A percentile compares a stretch with the other conserved stretches of the same genome.
phyloP scores from a whole-genome alignment of 2,329 filamentous ascomycete genomes.

The Colletotrichum theobromicola region DNA sequence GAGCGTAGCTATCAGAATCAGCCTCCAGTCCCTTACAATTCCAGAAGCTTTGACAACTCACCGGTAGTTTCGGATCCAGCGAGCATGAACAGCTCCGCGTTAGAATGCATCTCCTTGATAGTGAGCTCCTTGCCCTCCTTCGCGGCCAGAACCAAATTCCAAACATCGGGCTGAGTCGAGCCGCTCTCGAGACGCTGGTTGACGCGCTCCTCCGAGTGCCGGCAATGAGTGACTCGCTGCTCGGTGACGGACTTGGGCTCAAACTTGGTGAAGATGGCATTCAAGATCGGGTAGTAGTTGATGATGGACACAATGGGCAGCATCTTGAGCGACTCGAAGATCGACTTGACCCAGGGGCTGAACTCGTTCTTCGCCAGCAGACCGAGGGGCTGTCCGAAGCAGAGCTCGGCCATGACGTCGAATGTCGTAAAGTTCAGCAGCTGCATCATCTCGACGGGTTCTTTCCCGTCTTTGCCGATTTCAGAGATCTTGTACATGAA shows the following conservation, averaged over 20 bases:
- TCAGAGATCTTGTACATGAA: constrained; percentile 41
- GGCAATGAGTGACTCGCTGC: constrained; percentile 25
- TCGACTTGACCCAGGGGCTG: constrained; percentile 24
- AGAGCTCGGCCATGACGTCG: constrained; percentile 27
- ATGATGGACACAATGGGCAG: constrained; percentile 27
- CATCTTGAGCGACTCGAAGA: constrained; percentile 28
- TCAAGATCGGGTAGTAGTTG: constrained; percentile 27
- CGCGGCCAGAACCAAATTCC: constrained; percentile 27
- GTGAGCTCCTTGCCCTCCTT: constrained; percentile 19
- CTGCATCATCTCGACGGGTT: constrained; percentile 24
- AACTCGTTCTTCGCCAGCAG: constrained; percentile 23
- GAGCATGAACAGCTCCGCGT: constrained; percentile 26
- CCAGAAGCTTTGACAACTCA: constrained; percentile 8
- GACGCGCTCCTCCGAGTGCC: constrained; percentile 30
- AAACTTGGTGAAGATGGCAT: constrained; percentile 22
- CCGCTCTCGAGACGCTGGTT: constrained; percentile 29
- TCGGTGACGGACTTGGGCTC: constrained; percentile 27
- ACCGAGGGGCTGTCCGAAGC: constrained; percentile 24
- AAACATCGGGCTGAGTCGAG: constrained; percentile 28
- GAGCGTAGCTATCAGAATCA: constrained; percentile 31
- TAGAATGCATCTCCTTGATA: constrained; percentile 19
- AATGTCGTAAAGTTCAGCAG: constrained; percentile 26
- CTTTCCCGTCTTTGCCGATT: constrained; percentile 1
- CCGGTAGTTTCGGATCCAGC: constrained; percentile 39
- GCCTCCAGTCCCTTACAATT: constrained; percentile 21